Percentiles rank a stretch among this genome's conserved stretches.
Evolutionary conservation across 495 filamentous ascomycete genomes (phyloP).

Genomic region (Immersiella caudata): DNA sequence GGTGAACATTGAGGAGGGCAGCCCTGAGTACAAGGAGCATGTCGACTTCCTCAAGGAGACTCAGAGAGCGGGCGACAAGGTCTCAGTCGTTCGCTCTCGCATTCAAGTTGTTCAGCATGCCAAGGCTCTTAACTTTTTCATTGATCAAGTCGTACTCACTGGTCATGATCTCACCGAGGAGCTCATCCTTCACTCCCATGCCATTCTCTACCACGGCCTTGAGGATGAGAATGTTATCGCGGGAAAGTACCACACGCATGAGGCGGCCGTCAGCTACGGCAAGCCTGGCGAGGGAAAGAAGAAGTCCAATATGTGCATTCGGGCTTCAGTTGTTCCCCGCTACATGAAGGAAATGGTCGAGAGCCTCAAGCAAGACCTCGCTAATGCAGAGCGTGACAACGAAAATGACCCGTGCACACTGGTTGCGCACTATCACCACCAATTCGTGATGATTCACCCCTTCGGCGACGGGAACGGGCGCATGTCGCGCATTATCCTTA

Average conservation of each 20-base stretch:
- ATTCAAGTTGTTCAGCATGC: conserved; percentile 42
- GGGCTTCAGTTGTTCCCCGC: conserved; percentile 27
- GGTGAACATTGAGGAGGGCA: conserved; percentile 18
- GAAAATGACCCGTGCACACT: conserved; percentile 35
- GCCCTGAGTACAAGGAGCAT: conserved; percentile 28
- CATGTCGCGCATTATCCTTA: conserved; percentile 42
- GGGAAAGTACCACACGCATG: conserved; percentile 28
- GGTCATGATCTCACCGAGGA: conserved; percentile 33
- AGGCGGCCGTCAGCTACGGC: conserved; percentile 30
- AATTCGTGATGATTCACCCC: conserved; percentile 42
- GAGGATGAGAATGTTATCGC: conserved; percentile 23
- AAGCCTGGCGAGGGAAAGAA: conserved; percentile 30
- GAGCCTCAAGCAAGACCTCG: conserved; percentile 31
- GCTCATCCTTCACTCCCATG: conserved; percentile 38
- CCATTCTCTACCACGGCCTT: conserved; percentile 31
- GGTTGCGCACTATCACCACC: conserved; percentile 36
- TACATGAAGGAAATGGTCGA: conserved; percentile 41
- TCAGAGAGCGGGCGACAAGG: conserved; percentile 10
- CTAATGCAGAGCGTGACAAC: conserved; percentile 19
- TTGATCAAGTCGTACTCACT: conserved; percentile 30
- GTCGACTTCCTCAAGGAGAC: background rate
- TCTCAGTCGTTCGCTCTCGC: conserved; percentile 25
- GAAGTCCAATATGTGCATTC: conserved; percentile 32
- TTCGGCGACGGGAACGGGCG: conserved; percentile 46
- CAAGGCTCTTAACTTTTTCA: conserved; percentile 34